Evolutionary conservation across 225 moss, liverwort and hornwort species (phyloP), one percentile per base, ranked within the genome.

Genomic region (Pseudoscleropodium purum): DNA sequence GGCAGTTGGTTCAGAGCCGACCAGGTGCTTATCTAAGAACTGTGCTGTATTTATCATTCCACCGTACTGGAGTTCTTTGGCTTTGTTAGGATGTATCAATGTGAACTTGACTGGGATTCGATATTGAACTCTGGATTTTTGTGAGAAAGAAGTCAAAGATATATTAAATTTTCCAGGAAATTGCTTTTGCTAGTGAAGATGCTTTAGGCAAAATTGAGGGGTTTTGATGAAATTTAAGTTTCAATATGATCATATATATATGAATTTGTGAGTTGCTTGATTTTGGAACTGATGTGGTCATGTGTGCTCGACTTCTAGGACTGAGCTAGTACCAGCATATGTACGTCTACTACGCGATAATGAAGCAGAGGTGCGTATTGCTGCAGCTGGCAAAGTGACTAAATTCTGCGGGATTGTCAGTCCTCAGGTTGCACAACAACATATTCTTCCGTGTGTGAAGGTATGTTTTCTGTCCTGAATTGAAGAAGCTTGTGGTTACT

Each of bases 291-390:
- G 66, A 90, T 73, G 56, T 86, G 68, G 49, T 54, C 68, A 14
- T 91, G 81, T 91, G n/a, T 84, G 84, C 61, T 84, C 39, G 37
- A 72, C 54, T 89, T 60, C 60, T 89, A 98, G 98, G 88, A 95
- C 95, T 89, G 98, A 98, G 91, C 91, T 98, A 84, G 97, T 98
- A 66, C 98, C 98, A 85, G 98, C 98, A 33, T 98, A 97, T 89
- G 98, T 98, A 72, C 95, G 98, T 74, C 91, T 98, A 26, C 79
- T 98, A 66, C 95, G 97, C 36, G 98, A 98, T 84, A 98, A 98
- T 90, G 98, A 98, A 90, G 98, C 98, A 78, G 98, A 98, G 91
- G 98, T 98, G 62, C 94, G 98, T 81, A 98, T 98, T 76, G 98
- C 98, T 52, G 98, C 98, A 87, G 98, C 98, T 76, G 97, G 98